Evolutionary conservation across 805 yeast genomes (phyloP), one percentile per base, ranked within the genome.

Genomic region (Ogataea pini): DNA sequence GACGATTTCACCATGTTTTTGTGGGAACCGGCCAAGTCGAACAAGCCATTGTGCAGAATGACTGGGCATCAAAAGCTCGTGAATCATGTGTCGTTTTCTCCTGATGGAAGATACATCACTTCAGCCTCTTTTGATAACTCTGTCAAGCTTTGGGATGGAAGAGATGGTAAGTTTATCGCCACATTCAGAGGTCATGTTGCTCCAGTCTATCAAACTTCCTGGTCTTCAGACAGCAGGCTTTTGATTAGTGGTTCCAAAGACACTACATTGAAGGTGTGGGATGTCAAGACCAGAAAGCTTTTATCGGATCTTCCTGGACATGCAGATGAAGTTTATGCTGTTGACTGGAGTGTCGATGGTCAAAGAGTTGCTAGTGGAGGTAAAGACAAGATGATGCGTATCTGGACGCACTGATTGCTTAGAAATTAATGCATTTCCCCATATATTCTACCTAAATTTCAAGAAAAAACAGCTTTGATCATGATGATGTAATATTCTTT

Each of bases 281-380:
- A 92, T 63, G 83, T 92, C 18, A 80, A 87, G 60, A 87, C 96
- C 3, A 77, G 85, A 54, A 92, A 92, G 63, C 72, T 94, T 47
- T 78, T 82, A 49, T 89, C 85, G 14, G 99, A 94, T 68, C 77
- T 94, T 49, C 99, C 99, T 0, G 99, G 99, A 1, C 99, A 94
- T 64, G 73, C 83, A 13, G 99, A 94, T 62, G 99, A 94, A 69
- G 96, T 94, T 0, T 94, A 81, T 64, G 95, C 97, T 0, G 97
- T 94, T 3, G 99, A 94, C 61, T 94, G 99, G 99, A 88, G 97
- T 72, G 82, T 86, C 47, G 99, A 94, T 65, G 99, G 99, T 39
- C 80, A 79, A 55, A 77, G 85, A 56, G 98, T 94, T 10, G 96
- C 92, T n/a, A 88, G 97, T 65, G 99, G 98, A 17, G 98, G 99